Conservation (phyloP, 805 yeast genomes). For the Ogataea dorogensis region DNA sequence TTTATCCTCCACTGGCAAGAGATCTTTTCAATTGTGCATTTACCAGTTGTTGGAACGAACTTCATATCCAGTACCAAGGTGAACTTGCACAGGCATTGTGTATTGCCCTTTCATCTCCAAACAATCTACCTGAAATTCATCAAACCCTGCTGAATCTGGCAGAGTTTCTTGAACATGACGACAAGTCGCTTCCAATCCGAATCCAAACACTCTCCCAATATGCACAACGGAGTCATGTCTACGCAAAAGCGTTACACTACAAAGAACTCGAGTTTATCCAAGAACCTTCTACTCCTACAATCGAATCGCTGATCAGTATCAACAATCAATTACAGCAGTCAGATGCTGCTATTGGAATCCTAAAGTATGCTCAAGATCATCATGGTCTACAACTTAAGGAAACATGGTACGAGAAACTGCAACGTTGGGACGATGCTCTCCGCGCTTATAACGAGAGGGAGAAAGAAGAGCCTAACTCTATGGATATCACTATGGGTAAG, state of each 20-base stretch:
- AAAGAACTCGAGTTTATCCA: slow-evolving; percentile 93
- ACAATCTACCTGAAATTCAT: slow-evolving; percentile 93
- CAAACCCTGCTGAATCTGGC: slow-evolving; percentile 87
- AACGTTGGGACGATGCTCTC: slow-evolving; percentile 97
- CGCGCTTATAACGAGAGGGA: slow-evolving; percentile 84
- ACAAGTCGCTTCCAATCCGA: slow-evolving; percentile 87
- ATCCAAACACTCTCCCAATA: slow-evolving; percentile 88
- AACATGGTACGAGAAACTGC: slow-evolving; percentile 96
- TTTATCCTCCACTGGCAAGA: slow-evolving; percentile 82
- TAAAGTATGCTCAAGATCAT: slow-evolving; percentile 89
- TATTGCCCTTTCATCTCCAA: slow-evolving; percentile 82
- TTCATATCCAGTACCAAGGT: slow-evolving; percentile 85
- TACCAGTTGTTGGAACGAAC: slow-evolving; percentile 92
- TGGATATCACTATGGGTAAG: slow-evolving; percentile 94
- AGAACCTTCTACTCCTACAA: slow-evolving; percentile 87
- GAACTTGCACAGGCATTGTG: slow-evolving; percentile 84
- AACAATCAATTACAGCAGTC: slow-evolving; percentile 94
- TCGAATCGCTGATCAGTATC: slow-evolving; percentile 87
- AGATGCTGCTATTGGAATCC: slow-evolving; percentile 96
- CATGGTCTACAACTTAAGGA: slow-evolving; percentile 90
- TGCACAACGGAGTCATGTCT: slow-evolving; percentile 95
- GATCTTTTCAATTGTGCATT: slow-evolving; percentile 93
- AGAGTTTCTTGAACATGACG: slow-evolving; percentile 97
- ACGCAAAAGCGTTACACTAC: slow-evolving; percentile 94
- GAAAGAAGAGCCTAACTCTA: slow-evolving; percentile 58